Evolutionary conservation across 495 filamentous ascomycete genomes (phyloP), one percentile per base, ranked within the genome.

Genomic region (Cudoniella acicularis): DNA sequence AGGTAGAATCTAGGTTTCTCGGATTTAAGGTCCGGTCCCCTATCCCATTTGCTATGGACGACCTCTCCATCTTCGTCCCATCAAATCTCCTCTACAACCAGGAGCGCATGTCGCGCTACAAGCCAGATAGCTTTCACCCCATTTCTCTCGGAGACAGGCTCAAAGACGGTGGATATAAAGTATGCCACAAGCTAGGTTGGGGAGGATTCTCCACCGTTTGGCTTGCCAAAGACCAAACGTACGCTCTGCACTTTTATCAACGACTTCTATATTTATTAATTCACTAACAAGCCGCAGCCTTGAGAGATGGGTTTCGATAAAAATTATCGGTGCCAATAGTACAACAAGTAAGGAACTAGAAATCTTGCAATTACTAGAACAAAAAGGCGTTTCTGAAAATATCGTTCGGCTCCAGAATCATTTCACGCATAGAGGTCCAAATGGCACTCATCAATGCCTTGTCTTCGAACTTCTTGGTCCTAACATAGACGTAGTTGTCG

Each of bases 381-480:
- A 58, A 48, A 58, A 67, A 47, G 54, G 56, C 22, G 40, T 54
- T 42, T 27, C 57, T 25, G 48, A 54, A 49, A 55, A 73, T 64
- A 51, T 75, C 24, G 64, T 76, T 17, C 50, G 60, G 22, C 50
- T 79, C 41, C 59, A 79, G 50, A 70, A 79, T 63, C 2, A 56
- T 13, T 79, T 80, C 52, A 36, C 42, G 40, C 65, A 73, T 41
- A 9, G 71, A 49, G 75, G 76, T 4, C 74, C 72, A 1, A 78
- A 79, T 56, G 73, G 76, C 27, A 65, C 27, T 13, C 75, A 78
- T 56, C 64, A 71, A 64, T 79, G 75, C 60, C 67, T 79, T 30
- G 73, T 78, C 1, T 69, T 75, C 51, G 73, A 78, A 59, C 54
- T 76, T 18, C 66, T 77, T 41, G 77, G 77, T 2, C 76, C 77